Evolutionary conservation across 2,329 filamentous ascomycete species (phyloP).

Genomic region (Mycocentrospora acerina): DNA sequence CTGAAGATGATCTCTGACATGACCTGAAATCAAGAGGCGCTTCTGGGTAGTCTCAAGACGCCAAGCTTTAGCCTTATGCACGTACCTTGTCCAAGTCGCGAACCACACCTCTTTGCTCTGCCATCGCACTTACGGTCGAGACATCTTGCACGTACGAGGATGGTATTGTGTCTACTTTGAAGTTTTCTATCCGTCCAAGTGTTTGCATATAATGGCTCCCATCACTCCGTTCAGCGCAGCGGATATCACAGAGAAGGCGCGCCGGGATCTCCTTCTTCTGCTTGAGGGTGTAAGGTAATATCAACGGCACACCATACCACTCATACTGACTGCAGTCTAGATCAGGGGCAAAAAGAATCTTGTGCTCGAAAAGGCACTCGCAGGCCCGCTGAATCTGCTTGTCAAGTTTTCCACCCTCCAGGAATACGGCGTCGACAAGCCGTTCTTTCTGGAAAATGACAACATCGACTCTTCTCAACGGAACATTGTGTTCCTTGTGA

Average conservation of each 20-base stretch:
- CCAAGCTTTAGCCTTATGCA: conserved; percentile 4
- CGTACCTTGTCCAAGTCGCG: conserved; percentile 3
- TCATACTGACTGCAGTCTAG: conserved; percentile 54
- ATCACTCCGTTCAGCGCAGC: conserved; percentile 70
- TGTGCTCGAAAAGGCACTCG: conserved; percentile 86
- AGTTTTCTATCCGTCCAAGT: no score
- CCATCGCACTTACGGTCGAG: background rate
- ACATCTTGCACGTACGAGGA: no score
- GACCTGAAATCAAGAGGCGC: no score
- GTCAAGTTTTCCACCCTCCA: conserved; percentile 95
- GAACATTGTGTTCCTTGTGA: conserved; percentile 90
- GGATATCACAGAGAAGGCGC: conserved; percentile 76
- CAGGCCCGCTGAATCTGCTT: conserved; percentile 84
- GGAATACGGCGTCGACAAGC: conserved; percentile 96
- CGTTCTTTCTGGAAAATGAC: conserved; percentile 93
- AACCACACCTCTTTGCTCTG: conserved; percentile 1
- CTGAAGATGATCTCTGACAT: no score
- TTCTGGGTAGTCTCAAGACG: no score
- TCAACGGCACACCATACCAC: conserved; percentile 24
- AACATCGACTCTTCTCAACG: conserved; percentile 93
- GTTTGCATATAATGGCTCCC: conserved; percentile 60
- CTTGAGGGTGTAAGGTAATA: conserved; percentile 86
- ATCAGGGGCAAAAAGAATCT: conserved; percentile 98
- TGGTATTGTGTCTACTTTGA: no score
- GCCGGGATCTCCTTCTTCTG: conserved; percentile 84